A percentile compares a stretch with the other conserved stretches of the same genome.
These are phyloP conservation scores for Linderina pennispora DNA, from an alignment of 192 early-diverging fungal genomes.

Conservation along the genomic window DNA sequence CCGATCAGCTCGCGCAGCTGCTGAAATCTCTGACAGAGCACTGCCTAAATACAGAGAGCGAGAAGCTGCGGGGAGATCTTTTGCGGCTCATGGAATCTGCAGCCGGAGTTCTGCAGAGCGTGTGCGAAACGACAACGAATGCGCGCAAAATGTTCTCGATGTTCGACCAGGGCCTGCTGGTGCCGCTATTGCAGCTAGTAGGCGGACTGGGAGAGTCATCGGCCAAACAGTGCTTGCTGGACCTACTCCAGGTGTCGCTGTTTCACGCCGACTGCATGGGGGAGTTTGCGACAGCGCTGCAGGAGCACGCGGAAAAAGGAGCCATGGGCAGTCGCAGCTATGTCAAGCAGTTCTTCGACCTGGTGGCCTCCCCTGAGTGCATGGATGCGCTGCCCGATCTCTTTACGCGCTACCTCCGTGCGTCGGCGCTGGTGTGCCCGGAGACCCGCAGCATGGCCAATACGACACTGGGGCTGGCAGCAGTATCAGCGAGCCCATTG, in stretches of 20 bases:
- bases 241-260: constrained; percentile 27
- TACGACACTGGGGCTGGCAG: constrained; percentile 17
- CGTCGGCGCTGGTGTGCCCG: constrained; percentile 25
- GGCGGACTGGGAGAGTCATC: neutral
- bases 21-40: constrained; percentile 1
- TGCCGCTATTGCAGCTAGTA: constrained; percentile 10
- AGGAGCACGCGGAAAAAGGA: neutral
- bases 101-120: constrained; percentile 12
- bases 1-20: constrained; percentile 25
- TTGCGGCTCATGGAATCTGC: constrained; percentile 3
- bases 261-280: constrained; percentile 28
- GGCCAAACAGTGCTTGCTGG: constrained; percentile 5
- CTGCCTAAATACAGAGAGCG: constrained; percentile 2
- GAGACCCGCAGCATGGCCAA: constrained; percentile 22
- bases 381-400: constrained; percentile 19
- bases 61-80: constrained; percentile 5
- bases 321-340: constrained; percentile 4
- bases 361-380: constrained; percentile 7
- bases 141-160: constrained; percentile 24
- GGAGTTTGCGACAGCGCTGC: constrained; percentile 7
- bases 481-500: constrained; percentile 26
- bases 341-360: constrained; percentile 6
- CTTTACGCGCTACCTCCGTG: constrained; percentile 23
- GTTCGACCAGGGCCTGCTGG: constrained; percentile 20
- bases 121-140: constrained; percentile 29